These are phyloP conservation scores for Ramaria sp. DNA, from an alignment of 768 basidiomycete genomes.

Conservation along the genomic window DNA sequence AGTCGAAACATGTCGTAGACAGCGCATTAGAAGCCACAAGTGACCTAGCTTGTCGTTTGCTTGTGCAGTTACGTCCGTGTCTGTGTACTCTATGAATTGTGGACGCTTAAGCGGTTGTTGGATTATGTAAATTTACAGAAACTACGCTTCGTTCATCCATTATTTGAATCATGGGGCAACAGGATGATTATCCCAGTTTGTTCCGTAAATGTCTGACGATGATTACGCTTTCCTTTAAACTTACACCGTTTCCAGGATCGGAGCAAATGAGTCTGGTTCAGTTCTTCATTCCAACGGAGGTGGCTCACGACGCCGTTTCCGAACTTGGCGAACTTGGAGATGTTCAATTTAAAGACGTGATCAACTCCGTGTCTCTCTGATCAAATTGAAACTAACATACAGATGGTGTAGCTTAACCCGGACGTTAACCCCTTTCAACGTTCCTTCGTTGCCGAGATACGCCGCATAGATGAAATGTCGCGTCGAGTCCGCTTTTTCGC, in stretches of 20 bases:
- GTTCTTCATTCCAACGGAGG: constrained; percentile 94
- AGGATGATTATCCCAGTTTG: constrained; percentile 69
- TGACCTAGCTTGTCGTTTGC: background rate
- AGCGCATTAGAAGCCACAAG: background rate
- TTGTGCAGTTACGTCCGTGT: too few relatives aligned
- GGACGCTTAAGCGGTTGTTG: too few relatives aligned
- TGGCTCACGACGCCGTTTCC: constrained; percentile 92
- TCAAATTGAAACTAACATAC: background rate
- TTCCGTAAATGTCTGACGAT: constrained; percentile 50
- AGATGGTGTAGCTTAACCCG: constrained; percentile 68
- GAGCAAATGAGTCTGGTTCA: constrained; percentile 97
- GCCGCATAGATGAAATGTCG: constrained; percentile 92
- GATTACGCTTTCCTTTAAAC: constrained; percentile 7
- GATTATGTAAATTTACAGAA: background rate
- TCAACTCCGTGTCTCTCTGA: background rate
- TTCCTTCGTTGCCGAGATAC: constrained; percentile 92
- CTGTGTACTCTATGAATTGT: too few relatives aligned
- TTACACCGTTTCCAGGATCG: constrained; percentile 48
- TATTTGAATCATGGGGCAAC: constrained; percentile 42
- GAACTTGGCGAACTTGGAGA: constrained; percentile 93
- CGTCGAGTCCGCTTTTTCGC: constrained; percentile 88
- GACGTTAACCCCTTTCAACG: constrained; percentile 96
- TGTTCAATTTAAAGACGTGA: constrained; percentile 93
- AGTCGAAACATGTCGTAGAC: background rate
- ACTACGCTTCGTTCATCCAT: background rate